A percentile compares a stretch with the other conserved stretches of the same genome.
Conservation (phyloP, 129 eudicot species). For the Ambrosia artemisiifolia region DNA sequence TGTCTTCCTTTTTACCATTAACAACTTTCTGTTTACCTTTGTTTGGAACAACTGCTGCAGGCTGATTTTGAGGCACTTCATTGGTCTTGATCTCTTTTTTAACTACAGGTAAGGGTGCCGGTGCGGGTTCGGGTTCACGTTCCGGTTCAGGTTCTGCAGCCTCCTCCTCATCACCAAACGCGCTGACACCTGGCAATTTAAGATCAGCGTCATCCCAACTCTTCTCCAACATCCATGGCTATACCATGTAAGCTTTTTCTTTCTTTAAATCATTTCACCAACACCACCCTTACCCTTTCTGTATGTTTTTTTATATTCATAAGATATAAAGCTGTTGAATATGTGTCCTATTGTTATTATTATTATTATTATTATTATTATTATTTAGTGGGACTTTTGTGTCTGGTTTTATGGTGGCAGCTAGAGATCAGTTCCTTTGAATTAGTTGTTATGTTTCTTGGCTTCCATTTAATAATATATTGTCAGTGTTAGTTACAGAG, state of each 20-base stretch:
- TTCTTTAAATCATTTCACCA: constrained; percentile 5
- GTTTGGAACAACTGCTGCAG: constrained; percentile 33
- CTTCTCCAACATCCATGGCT: constrained; percentile 42
- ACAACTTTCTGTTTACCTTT: constrained; percentile 33
- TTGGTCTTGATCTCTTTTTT: constrained; percentile 53
- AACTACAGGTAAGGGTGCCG: constrained; percentile 34
- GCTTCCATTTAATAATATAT: constrained; percentile 6
- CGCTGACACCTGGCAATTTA: constrained; percentile 64
- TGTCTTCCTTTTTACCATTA: constrained; percentile 32
- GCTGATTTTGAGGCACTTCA: constrained; percentile 17
- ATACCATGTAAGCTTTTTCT: constrained; percentile 37
- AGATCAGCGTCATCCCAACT: constrained; percentile 87
- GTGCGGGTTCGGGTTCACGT: constrained; percentile 41
- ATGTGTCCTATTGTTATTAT: not conserved
- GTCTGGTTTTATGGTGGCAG: constrained; percentile 20
- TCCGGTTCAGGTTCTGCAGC: constrained; percentile 55
- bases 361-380: no score
- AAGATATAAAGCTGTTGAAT: no score
- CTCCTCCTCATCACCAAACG: constrained; percentile 80
- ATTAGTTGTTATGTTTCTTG: constrained; percentile 9
- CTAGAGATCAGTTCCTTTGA: not conserved
- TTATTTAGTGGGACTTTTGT: constrained; percentile 29
- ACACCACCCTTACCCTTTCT: no score
- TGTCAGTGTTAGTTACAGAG: no score
- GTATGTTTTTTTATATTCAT: not conserved